Conservation (phyloP, 176 grass and related monocot species). For the Rhynchospora tenuis region DNA sequence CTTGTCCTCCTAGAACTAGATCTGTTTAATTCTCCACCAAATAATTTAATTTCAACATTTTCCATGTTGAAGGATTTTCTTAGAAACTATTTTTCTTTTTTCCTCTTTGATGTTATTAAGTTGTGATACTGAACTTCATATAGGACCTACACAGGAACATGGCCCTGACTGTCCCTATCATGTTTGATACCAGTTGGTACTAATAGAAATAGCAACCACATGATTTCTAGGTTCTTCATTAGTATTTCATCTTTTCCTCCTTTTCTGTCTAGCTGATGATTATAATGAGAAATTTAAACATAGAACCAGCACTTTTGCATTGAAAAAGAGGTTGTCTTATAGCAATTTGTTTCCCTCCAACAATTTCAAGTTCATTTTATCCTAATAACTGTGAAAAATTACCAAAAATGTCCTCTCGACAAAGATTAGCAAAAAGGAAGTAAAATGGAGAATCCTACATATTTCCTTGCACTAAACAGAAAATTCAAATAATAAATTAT, state of each 20-base stretch:
- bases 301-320: neutral
- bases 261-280: neutral
- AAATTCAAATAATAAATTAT: neutral
- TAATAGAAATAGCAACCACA: neutral
- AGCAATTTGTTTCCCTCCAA: neutral
- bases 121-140: neutral
- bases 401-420: neutral
- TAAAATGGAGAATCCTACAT: neutral
- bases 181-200: neutral
- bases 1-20: constrained; percentile 8
- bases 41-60: constrained; percentile 13
- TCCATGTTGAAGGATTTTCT: too few relatives aligned
- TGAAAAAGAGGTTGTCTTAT: neutral
- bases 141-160: neutral
- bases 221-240: neutral
- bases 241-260: neutral
- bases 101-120: too few relatives aligned
- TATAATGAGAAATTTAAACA: neutral
- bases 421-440: neutral
- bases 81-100: neutral
- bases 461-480: neutral
- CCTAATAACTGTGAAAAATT: neutral
- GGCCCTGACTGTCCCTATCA: neutral
- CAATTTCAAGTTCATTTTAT: neutral
- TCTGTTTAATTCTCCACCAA: neutral